Percentiles rank a stretch among this genome's conserved stretches.
Conservation (phyloP, 2,329 filamentous ascomycete species). For the Microcyclospora tardicrescens region DNA sequence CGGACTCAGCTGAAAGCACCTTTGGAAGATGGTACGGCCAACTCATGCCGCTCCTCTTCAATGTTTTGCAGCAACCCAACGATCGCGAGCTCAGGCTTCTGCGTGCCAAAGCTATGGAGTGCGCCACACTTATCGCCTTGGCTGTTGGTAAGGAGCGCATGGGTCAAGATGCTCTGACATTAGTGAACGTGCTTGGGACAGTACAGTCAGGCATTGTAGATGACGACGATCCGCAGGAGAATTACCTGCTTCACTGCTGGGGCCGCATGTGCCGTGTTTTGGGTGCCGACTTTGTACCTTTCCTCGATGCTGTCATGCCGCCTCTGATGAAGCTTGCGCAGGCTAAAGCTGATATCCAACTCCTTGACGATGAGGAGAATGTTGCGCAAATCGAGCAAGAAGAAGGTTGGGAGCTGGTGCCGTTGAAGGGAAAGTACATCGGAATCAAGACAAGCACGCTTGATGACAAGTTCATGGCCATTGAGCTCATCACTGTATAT, state of each 20-base stretch:
- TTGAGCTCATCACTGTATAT: slow-evolving; percentile 93
- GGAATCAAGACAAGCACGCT: slow-evolving; percentile 94
- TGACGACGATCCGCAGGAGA: slow-evolving; percentile 85
- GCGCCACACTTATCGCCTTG: slow-evolving; percentile 86
- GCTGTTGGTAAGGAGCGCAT: slow-evolving; percentile 91
- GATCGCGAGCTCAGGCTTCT: slow-evolving; percentile 87
- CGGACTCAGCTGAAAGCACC: slow-evolving; percentile 91
- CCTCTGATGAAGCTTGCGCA: slow-evolving; percentile 81
- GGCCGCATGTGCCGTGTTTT: slow-evolving; percentile 96
- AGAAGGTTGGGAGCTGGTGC: slow-evolving; percentile 94
- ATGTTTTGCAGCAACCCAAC: slow-evolving; percentile 76
- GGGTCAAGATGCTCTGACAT: slow-evolving; percentile 69
- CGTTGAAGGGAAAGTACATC: slow-evolving; percentile 94
- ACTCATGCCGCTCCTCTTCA: slow-evolving; percentile 88
- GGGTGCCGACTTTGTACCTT: slow-evolving; percentile 79
- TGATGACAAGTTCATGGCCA: slow-evolving; percentile 99
- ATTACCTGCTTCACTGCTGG: slow-evolving; percentile 98
- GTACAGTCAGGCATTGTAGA: slow-evolving; percentile 83
- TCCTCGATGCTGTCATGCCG: slow-evolving; percentile 85
- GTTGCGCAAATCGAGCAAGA: slow-evolving; percentile 86
- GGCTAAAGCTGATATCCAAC: slow-evolving; percentile 92
- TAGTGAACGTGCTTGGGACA: slow-evolving; percentile 75
- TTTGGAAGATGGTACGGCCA: slow-evolving; percentile 94
- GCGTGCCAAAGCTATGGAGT: slow-evolving; percentile 97
- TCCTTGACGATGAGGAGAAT: slow-evolving; percentile 89